Evolutionary conservation across 2,329 filamentous ascomycete species (phyloP).

Genomic region (Epicoccum sorghinum): DNA sequence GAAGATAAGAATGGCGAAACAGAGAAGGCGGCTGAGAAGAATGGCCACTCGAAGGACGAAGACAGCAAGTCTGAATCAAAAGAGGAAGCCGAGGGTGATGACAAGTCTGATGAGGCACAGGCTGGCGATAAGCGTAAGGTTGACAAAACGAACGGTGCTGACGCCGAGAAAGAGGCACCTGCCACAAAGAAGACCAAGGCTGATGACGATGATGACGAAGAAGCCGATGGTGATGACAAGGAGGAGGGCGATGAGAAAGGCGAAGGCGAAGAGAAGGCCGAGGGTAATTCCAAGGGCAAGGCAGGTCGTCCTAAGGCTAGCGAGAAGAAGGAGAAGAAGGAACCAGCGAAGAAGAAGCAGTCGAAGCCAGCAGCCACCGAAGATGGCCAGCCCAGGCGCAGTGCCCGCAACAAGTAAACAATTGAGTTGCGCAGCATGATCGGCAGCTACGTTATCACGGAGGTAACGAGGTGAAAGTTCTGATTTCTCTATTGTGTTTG

Average conservation of each 20-base stretch:
- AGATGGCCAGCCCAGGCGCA: constrained; percentile 55
- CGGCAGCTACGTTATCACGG: not conserved
- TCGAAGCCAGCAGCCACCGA: constrained; percentile 58
- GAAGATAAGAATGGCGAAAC: constrained; percentile 37
- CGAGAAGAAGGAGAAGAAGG: constrained; percentile 50
- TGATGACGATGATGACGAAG: constrained; percentile 27
- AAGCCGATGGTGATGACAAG: constrained; percentile 42
- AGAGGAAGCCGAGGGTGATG: constrained; percentile 19
- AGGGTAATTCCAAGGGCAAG: constrained; percentile 43
- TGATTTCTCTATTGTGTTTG: not conserved
- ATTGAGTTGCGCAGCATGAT: not conserved
- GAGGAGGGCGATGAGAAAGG: constrained; percentile 26
- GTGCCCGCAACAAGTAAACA: constrained; percentile 47
- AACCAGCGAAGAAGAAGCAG: constrained; percentile 50
- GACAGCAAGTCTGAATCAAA: constrained; percentile 29
- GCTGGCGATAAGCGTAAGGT: constrained; percentile 46
- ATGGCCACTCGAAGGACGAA: constrained; percentile 38
- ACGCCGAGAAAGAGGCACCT: constrained; percentile 34
- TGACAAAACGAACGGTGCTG: constrained; percentile 26
- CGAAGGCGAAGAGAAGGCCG: constrained; percentile 28
- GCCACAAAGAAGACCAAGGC: constrained; percentile 33
- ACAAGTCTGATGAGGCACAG: constrained; percentile 33
- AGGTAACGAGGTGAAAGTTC: not conserved
- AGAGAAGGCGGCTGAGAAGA: constrained; percentile 35
- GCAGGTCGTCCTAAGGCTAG: constrained; percentile 52